phyloP scores from a whole-genome alignment of 176 grass and related monocot genomes.

The Rhipidocladum racemiflorum region DNA sequence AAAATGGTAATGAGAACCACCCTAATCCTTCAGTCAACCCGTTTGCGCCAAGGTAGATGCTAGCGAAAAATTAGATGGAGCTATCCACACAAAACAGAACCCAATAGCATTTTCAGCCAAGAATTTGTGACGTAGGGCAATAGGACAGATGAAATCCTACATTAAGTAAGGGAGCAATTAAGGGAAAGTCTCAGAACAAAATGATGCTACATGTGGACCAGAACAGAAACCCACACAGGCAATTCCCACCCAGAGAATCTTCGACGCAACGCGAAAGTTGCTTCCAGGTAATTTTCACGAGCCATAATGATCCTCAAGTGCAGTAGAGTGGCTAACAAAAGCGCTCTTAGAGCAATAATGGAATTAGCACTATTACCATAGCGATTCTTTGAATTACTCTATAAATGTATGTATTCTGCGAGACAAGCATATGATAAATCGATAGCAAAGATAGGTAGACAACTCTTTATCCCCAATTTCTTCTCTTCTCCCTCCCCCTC shows the following conservation, averaged over 20 bases:
- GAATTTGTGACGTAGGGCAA: background rate
- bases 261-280: background rate
- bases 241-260: background rate
- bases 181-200: background rate
- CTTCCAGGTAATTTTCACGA: background rate
- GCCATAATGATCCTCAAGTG: background rate
- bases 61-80: background rate
- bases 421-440: background rate
- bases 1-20: background rate
- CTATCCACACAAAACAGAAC: background rate
- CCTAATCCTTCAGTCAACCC: background rate
- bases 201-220: background rate
- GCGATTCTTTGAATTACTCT: background rate
- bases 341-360: background rate
- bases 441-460: background rate
- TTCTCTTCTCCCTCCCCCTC: background rate
- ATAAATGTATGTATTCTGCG: background rate
- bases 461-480: background rate
- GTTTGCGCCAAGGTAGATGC: background rate
- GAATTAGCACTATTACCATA: background rate
- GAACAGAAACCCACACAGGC: background rate
- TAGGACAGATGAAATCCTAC: background rate
- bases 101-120: background rate
- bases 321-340: background rate
- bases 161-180: background rate